phyloP scores from a whole-genome alignment of 371 early-diverging fungal genomes.

The Rhizopus sp. region DNA sequence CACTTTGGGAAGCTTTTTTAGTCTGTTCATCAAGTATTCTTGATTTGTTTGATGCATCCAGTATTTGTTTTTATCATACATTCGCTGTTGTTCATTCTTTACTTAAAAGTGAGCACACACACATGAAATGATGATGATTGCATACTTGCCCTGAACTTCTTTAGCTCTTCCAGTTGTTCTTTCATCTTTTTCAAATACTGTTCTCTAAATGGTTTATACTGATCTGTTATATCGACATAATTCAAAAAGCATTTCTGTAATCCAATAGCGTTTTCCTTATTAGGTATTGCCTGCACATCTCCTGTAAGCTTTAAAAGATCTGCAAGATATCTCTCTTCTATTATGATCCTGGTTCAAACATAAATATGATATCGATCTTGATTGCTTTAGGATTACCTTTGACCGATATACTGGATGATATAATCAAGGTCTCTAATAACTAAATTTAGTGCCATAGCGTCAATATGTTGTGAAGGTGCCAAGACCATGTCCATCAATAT shows the following conservation, averaged over 20 bases:
- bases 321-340: slow-evolving; percentile 19
- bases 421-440: slow-evolving; percentile 22
- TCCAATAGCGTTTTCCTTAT: slow-evolving; percentile 9
- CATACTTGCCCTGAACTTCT: slow-evolving; percentile 18
- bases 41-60: slow-evolving; percentile 23
- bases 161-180: slow-evolving; percentile 12
- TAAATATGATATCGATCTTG: neutral
- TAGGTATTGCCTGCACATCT: slow-evolving; percentile 7
- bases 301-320: slow-evolving; percentile 10
- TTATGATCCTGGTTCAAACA: slow-evolving; percentile 10
- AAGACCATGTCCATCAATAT: slow-evolving; percentile 14
- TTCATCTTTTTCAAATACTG: slow-evolving; percentile 14
- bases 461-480: slow-evolving; percentile 24
- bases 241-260: slow-evolving; percentile 16
- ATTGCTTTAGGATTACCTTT: slow-evolving; percentile 14
- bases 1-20: slow-evolving; percentile 23
- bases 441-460: slow-evolving; percentile 13
- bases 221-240: slow-evolving; percentile 20
- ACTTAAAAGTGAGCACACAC: neutral
- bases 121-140: neutral
- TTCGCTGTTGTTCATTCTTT: slow-evolving; percentile 26
- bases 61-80: slow-evolving; percentile 18
- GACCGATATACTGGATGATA: slow-evolving; percentile 26
- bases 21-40: slow-evolving; percentile 22
- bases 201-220: slow-evolving; percentile 4